Conservation (phyloP, 2,329 filamentous ascomycete genomes). For the Diaporthe destruens region DNA sequence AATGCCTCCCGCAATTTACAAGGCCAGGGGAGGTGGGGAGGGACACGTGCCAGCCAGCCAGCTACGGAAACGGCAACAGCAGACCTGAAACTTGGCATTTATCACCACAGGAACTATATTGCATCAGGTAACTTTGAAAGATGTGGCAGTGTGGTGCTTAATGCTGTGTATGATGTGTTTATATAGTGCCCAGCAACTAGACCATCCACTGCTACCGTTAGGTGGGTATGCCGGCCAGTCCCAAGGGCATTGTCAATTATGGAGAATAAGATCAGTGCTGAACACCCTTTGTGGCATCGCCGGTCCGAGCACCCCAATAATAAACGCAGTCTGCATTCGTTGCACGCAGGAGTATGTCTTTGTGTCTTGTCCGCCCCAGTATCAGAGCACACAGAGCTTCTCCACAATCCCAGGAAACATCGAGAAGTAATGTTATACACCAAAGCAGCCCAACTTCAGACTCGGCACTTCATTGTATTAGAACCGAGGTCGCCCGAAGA, state of each 20-base stretch:
- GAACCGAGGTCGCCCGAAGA: slow-evolving; percentile 12
- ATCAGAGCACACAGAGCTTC: not conserved
- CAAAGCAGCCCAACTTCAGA: slow-evolving; percentile 8
- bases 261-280: not conserved
- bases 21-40: no score
- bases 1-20: no score
- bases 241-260: not conserved
- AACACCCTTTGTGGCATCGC: not conserved
- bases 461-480: slow-evolving; percentile 4
- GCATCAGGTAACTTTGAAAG: no score
- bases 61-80: not conserved
- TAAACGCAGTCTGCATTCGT: not conserved
- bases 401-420: not conserved
- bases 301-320: not conserved
- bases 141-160: no score
- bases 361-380: not conserved
- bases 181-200: not conserved
- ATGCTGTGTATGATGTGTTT: no score
- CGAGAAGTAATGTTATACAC: not conserved
- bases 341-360: not conserved
- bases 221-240: not conserved
- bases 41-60: not conserved
- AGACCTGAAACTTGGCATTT: not conserved
- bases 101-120: no score
- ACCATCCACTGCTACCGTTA: not conserved